These are phyloP conservation scores for Sarocladium strictum DNA, from an alignment of 2,329 filamentous ascomycete genomes.

Conservation along the genomic window DNA sequence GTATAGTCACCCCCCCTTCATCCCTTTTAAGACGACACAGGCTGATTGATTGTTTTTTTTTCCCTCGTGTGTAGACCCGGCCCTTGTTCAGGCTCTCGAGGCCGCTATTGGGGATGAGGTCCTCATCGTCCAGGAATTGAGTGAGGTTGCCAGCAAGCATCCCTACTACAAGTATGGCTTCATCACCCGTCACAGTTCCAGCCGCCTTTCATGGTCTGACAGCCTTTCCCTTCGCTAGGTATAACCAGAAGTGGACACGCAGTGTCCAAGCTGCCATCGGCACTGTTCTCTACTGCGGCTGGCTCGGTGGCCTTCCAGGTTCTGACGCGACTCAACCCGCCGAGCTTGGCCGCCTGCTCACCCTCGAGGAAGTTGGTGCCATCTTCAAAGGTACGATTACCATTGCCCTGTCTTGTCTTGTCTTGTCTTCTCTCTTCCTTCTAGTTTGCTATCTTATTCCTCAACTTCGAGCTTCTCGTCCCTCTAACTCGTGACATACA, in stretches of 20 bases:
- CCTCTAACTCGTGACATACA: neutral
- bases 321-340: neutral
- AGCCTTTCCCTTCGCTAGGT: constrained; percentile 33
- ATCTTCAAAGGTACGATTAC: constrained; percentile 61
- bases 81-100: constrained; percentile 63
- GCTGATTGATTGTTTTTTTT: neutral
- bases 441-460: neutral
- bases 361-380: constrained; percentile 79
- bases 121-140: constrained; percentile 63
- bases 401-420: too few species aligned
- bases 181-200: neutral
- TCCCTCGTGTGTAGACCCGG: constrained; percentile 7
- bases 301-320: constrained; percentile 70
- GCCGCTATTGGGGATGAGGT: constrained; percentile 68
- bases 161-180: constrained; percentile 84
- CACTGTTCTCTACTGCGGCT: constrained; percentile 55
- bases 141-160: constrained; percentile 69
- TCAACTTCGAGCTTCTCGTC: constrained; percentile 4
- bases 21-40: too few species aligned
- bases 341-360: constrained; percentile 61
- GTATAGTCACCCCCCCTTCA: constrained; percentile 22
- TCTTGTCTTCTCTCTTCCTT: too few species aligned
- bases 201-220: constrained; percentile 2
- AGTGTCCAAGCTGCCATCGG: constrained; percentile 73
- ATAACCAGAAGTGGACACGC: constrained; percentile 81